Conservation (phyloP, 169 alveolate genomes). For the Amoebophrya sp. region DNA sequence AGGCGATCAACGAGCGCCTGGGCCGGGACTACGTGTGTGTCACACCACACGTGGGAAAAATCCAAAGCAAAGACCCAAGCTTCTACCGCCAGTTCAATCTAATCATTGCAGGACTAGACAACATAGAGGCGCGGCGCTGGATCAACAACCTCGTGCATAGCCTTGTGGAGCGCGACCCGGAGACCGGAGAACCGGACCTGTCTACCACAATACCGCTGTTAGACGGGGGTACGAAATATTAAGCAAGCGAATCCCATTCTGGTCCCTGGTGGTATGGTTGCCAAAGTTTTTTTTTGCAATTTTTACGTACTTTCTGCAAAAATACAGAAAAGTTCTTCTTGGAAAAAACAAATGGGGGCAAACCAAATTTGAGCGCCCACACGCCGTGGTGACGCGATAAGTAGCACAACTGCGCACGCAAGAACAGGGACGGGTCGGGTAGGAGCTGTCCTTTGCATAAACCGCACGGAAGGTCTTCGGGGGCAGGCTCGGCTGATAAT, state of each 20-base stretch:
- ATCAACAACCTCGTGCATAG: slow-evolving; percentile 64
- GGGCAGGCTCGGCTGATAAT: slow-evolving; percentile 51
- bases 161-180: slow-evolving; percentile 57
- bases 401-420: no score
- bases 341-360: no score
- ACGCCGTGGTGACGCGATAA: no score
- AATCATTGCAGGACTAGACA: slow-evolving; percentile 83
- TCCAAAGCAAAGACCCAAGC: slow-evolving; percentile 61
- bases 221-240: background rate
- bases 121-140: slow-evolving; percentile 83
- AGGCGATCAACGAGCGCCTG: slow-evolving; percentile 56
- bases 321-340: no score
- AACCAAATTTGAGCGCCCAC: no score
- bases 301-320: no score
- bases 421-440: no score
- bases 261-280: no score
- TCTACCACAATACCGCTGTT: background rate
- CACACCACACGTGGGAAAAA: slow-evolving; percentile 33
- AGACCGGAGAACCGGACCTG: background rate
- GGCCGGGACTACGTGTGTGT: slow-evolving; percentile 30
- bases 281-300: no score
- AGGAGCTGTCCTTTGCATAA: no score
- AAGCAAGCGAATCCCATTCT: no score
- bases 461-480: background rate
- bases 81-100: slow-evolving; percentile 69